Evolutionary conservation across 768 basidiomycete species (phyloP).

Genomic region (Rossbeevera mucosa): DNA sequence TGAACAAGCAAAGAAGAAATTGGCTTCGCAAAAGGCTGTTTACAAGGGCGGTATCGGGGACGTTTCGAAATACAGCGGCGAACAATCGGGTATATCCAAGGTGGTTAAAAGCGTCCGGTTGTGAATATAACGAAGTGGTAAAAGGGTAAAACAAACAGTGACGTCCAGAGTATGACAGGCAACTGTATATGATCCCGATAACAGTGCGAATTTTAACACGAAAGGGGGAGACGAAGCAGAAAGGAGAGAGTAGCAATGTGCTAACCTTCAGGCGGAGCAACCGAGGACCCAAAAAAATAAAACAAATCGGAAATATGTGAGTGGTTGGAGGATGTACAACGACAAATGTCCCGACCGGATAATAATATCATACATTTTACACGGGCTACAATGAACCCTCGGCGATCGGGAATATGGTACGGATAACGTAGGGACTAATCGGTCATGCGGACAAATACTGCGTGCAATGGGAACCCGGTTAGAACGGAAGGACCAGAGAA

Average conservation of each 20-base stretch:
- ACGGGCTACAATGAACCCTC: conserved; percentile 10
- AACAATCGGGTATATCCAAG: conserved; percentile 88
- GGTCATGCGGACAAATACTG: conserved; percentile 27
- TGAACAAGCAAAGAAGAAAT: conserved; percentile 92
- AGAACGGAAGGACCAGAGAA: conserved; percentile 3
- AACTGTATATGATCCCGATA: conserved; percentile 13
- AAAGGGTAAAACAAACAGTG: conserved; percentile 13
- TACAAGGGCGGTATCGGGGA: conserved; percentile 83
- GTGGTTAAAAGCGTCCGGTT: conserved; percentile 84
- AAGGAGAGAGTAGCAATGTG: conserved; percentile 19
- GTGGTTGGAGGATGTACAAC: conserved; percentile 8
- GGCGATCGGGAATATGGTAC: conserved; percentile 20
- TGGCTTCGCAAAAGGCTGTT: conserved; percentile 85
- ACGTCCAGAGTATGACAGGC: conserved; percentile 8
- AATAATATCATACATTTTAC: conserved; percentile 27
- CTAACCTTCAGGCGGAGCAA: conserved; percentile 1
- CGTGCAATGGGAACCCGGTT: conserved; percentile 1
- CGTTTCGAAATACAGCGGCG: conserved; percentile 80
- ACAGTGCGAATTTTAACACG: conserved; percentile 9
- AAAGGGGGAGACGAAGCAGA: background rate
- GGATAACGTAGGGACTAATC: conserved; percentile 18
- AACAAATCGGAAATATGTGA: conserved; percentile 4
- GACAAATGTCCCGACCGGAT: conserved; percentile 11
- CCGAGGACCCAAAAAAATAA: conserved; percentile 3
- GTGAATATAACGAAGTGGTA: conserved; percentile 22